Percentiles rank a stretch among this genome's conserved stretches.
phyloP scores from a whole-genome alignment of 1,284 basidiomycete species.

The Naganishia sp. region DNA sequence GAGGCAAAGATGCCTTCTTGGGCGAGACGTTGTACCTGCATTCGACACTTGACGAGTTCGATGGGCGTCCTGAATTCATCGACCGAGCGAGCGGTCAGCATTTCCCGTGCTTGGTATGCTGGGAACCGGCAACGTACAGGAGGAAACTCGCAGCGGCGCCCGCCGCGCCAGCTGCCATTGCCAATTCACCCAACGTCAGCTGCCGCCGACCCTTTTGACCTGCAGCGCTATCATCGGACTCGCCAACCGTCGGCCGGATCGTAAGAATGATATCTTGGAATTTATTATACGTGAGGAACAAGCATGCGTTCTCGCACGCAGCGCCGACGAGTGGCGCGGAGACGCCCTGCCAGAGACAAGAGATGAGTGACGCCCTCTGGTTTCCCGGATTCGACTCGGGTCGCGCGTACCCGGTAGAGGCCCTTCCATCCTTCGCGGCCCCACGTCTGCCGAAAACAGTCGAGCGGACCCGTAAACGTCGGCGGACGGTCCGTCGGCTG shows the following conservation, averaged over 20 bases:
- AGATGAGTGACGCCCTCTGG: not conserved
- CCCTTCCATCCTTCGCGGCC: constrained; percentile 73
- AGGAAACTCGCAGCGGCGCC: constrained; percentile 81
- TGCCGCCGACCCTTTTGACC: constrained; percentile 37
- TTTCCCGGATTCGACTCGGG: constrained; percentile 1
- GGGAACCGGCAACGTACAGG: constrained; percentile 59
- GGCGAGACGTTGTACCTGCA: constrained; percentile 88
- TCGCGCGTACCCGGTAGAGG: constrained; percentile 69
- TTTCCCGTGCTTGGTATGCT: too few species aligned
- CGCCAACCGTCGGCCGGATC: constrained; percentile 24
- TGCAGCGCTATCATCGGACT: constrained; percentile 34
- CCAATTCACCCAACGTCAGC: constrained; percentile 66
- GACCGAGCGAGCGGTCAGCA: too few species aligned
- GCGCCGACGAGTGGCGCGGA: constrained; percentile 85
- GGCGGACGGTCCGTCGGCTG: constrained; percentile 73
- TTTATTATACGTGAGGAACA: constrained; percentile 84
- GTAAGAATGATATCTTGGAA: constrained; percentile 67
- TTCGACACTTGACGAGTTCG: constrained; percentile 89
- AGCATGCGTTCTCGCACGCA: constrained; percentile 84
- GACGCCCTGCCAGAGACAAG: constrained; percentile 63
- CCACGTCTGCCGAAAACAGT: constrained; percentile 78
- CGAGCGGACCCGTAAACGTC: constrained; percentile 73
- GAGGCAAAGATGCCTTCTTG: constrained; percentile 51
- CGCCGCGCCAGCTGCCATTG: constrained; percentile 74
- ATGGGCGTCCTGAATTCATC: constrained; percentile 68